These are phyloP conservation scores for Epichloe gansuensis DNA, from an alignment of 2,329 filamentous ascomycete genomes.

Conservation along the genomic window DNA sequence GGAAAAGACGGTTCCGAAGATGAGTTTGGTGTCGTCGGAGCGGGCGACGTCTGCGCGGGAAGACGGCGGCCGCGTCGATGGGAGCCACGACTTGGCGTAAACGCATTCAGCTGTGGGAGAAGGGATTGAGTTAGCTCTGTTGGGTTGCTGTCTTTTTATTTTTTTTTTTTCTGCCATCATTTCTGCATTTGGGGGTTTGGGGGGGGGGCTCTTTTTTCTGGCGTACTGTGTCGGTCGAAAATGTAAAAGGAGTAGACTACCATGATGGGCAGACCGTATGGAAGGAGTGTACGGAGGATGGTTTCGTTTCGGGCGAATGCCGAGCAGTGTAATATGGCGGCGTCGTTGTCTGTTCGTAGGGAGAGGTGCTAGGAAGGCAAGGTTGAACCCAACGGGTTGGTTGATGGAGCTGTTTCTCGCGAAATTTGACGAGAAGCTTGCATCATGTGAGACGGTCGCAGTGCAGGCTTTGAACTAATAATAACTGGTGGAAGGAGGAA, in stretches of 20 bases:
- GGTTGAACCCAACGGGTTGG: too few species aligned
- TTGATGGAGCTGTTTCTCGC: too few species aligned
- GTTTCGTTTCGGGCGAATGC: too few species aligned
- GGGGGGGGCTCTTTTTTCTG: background rate
- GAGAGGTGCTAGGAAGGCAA: too few species aligned
- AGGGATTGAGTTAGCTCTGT: background rate
- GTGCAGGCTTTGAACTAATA: too few species aligned
- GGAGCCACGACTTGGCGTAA: slow-evolving; percentile 79
- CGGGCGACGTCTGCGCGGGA: slow-evolving; percentile 32
- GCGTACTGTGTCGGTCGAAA: slow-evolving; percentile 90
- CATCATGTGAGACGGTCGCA: too few species aligned
- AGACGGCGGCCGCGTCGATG: slow-evolving; percentile 25
- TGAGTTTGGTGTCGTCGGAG: slow-evolving; percentile 84
- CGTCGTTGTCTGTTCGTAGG: too few species aligned
- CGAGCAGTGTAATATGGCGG: too few species aligned
- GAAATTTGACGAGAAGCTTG: too few species aligned
- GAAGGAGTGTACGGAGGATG: background rate
- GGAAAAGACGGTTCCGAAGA: slow-evolving; percentile 95
- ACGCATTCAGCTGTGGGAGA: slow-evolving; percentile 73
- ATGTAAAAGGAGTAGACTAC: slow-evolving; percentile 97
- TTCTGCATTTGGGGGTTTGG: too few species aligned
- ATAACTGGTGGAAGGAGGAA: too few species aligned
- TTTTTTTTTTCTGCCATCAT: too few species aligned
- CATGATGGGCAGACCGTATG: slow-evolving; percentile 41
- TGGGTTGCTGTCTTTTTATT: background rate